Base-by-base conservation (phyloP, 2,329 filamentous ascomycete species). In the Pseudogymnoascus sp. region DNA sequence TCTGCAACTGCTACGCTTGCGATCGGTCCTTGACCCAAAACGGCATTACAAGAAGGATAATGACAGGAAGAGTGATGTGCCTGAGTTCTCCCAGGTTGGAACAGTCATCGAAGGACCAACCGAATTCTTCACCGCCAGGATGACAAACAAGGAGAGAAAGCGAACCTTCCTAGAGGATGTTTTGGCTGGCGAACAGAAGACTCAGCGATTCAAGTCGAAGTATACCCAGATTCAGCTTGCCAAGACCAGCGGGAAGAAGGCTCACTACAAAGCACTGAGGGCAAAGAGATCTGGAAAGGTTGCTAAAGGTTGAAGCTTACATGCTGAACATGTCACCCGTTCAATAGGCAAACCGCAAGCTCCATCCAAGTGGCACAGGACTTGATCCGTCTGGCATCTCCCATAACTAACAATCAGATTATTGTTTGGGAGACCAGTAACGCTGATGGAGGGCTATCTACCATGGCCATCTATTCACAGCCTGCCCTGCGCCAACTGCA, bases 231-330 rank as follows among this genome's bases (percentile, higher is more conserved):
- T 97, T 58, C 91, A 97, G 72, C 80, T 80, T 58, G 81, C 81
- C 64, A 97, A 96, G 76, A 84, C 82, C 22, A 96, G 90, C 68
- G 94, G 94, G 59, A 95, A 91, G 78, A 97, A 93, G 75, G 86
- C 83, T 0, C 88, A 90, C 69, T 97, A 97, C 79, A 93, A 93
- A 71, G 87, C 86, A 61, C 74, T 96, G 66, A 84, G 89, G 70
- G 78, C 78, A 58, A 81, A 84, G 72, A 76, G 83, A 64, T 77
- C 70, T n/a, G 38, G 38, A 63, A 28, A 60, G 25, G 54, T 54
- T 54, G 14, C 60, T 22, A 61, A 61, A 22, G 50, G 43, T 66
- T 39, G 65, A 50, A 61, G 66, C 61, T 50, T 61, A 12, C 11
- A 32, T 14, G 8, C 47, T 50, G 43, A 50, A 54, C n/a, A 18